A percentile compares a stretch with the other conserved stretches of the same genome.
Evolutionary conservation across 768 basidiomycete genomes (phyloP).

Genomic region (Macrocybe gigantea): DNA sequence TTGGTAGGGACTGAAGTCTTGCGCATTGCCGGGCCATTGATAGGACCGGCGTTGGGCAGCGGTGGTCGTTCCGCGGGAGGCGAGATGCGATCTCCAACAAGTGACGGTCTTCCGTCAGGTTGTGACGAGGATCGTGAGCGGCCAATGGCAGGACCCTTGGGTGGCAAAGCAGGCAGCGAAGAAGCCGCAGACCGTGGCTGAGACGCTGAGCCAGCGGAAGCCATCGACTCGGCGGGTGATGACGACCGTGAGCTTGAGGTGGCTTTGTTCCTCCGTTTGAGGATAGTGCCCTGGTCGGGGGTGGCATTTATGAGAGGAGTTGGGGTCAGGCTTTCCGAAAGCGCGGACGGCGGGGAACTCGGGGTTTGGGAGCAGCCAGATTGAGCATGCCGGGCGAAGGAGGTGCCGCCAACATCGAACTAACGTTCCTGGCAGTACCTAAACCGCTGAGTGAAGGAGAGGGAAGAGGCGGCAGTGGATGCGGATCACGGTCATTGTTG

Average conservation of each 20-base stretch:
- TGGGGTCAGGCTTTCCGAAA: constrained; percentile 29
- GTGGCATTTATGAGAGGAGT: constrained; percentile 52
- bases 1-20: constrained; percentile 63
- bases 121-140: constrained; percentile 73
- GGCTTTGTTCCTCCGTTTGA: constrained; percentile 53
- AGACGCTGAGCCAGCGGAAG: constrained; percentile 35
- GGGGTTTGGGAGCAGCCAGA: constrained; percentile 41
- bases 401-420: constrained; percentile 12
- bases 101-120: constrained; percentile 64
- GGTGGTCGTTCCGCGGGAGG: constrained; percentile 51
- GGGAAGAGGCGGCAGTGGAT: constrained; percentile 65
- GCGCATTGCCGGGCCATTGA: constrained; percentile 36
- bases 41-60: constrained; percentile 32
- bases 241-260: constrained; percentile 51
- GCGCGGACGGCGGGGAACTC: constrained; percentile 45
- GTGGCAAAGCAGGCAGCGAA: constrained; percentile 36
- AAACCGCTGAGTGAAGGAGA: constrained; percentile 23
- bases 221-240: constrained; percentile 43
- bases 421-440: neutral
- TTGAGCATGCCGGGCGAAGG: constrained; percentile 46
- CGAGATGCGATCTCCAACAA: constrained; percentile 45
- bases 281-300: constrained; percentile 59
- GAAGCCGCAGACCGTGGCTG: constrained; percentile 26
- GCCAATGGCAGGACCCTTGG: constrained; percentile 25
- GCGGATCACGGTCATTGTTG: constrained; percentile 44